phyloP scores from a whole-genome alignment of 1,284 basidiomycete species.

The Chalciporus piperatoides region DNA sequence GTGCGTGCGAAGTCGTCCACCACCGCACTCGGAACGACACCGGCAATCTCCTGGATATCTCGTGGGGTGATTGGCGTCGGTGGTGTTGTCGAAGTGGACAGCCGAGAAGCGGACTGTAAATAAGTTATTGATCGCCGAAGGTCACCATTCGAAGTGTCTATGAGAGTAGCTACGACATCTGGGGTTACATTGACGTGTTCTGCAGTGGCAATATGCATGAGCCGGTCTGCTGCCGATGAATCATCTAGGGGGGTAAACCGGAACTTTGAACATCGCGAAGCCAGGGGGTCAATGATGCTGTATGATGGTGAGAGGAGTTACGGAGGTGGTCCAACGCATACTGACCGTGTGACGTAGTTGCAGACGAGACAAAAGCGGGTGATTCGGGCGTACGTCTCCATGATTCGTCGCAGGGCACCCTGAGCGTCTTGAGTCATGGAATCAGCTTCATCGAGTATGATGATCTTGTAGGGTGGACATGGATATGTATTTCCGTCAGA shows the following conservation, averaged over 20 bases:
- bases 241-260: slow-evolving; percentile 92
- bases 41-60: slow-evolving; percentile 96
- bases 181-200: slow-evolving; percentile 53
- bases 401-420: slow-evolving; percentile 91
- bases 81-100: slow-evolving; percentile 68
- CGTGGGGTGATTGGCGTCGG: slow-evolving; percentile 68
- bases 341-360: slow-evolving; percentile 97
- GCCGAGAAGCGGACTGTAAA: slow-evolving; percentile 90
- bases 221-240: slow-evolving; percentile 69
- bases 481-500: slow-evolving; percentile 87
- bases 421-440: slow-evolving; percentile 99
- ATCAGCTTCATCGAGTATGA: slow-evolving; percentile 98
- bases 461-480: slow-evolving; percentile 98
- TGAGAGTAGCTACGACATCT: slow-evolving; percentile 67
- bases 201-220: slow-evolving; percentile 74
- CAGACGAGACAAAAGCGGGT: slow-evolving; percentile 98
- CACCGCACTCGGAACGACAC: slow-evolving; percentile 80
- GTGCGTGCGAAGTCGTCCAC: slow-evolving; percentile 68
- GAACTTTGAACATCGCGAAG: slow-evolving; percentile 99
- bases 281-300: slow-evolving; percentile 98
- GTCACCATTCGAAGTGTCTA: slow-evolving; percentile 85
- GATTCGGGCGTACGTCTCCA: slow-evolving; percentile 97
- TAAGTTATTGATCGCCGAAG: slow-evolving; percentile 98
- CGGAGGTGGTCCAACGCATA: slow-evolving; percentile 3
- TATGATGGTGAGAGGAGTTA: slow-evolving; percentile 5